phyloP scores from a whole-genome alignment of 768 basidiomycete species.

The Auricularia cornea region DNA sequence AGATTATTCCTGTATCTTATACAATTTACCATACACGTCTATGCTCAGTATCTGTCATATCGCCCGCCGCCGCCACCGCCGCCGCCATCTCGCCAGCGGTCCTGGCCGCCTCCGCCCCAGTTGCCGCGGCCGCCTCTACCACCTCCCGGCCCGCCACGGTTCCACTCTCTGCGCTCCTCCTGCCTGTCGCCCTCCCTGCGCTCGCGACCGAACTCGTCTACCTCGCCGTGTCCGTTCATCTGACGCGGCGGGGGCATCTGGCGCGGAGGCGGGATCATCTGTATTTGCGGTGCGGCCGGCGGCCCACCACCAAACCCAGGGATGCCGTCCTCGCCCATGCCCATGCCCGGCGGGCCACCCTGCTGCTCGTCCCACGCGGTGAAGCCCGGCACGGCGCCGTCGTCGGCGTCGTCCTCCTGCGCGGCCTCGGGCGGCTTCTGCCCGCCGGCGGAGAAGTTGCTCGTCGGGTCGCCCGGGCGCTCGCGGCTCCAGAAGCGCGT shows the following conservation, averaged over 20 bases:
- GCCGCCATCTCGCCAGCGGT: neutral
- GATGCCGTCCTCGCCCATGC: slow-evolving; percentile 47
- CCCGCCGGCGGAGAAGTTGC: slow-evolving; percentile 70
- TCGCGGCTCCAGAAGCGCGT: slow-evolving; percentile 98
- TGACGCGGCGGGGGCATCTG: neutral
- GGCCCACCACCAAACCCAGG: slow-evolving; percentile 48
- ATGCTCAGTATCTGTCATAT: neutral
- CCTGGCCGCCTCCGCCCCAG: neutral
- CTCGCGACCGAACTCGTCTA: neutral
- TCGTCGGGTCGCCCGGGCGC: slow-evolving; percentile 72
- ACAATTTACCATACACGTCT: no score
- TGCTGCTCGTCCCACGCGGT: slow-evolving; percentile 13
- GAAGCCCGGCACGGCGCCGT: slow-evolving; percentile 13
- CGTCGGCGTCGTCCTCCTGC: slow-evolving; percentile 27
- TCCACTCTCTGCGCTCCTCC: neutral
- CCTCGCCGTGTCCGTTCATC: neutral
- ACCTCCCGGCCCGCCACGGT: neutral
- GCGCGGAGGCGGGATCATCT: neutral
- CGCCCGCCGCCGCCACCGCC: neutral
- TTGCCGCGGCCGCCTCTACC: neutral
- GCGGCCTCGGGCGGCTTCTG: slow-evolving; percentile 73
- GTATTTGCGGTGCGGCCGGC: neutral
- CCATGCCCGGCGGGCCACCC: slow-evolving; percentile 17
- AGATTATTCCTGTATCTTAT: no score
- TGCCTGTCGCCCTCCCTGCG: neutral